These are phyloP conservation scores for Massariosphaeria phaeospora DNA, from an alignment of 495 filamentous ascomycete species.

Conservation along the genomic window DNA sequence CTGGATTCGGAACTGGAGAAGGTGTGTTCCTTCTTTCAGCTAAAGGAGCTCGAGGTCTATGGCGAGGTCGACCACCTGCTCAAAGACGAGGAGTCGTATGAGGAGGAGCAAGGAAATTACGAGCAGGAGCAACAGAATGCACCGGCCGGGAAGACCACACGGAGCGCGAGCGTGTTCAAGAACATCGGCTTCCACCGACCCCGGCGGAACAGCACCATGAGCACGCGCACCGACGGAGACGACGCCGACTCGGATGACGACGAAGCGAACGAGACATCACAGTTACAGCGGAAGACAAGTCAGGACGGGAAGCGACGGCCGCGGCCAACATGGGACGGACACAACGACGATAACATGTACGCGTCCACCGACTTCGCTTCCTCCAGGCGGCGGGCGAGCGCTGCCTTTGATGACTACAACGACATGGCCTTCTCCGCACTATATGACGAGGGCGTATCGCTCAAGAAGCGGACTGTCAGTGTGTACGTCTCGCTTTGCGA, in stretches of 20 bases:
- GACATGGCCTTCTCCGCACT: slow-evolving; percentile 65
- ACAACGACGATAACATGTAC: slow-evolving; percentile 31
- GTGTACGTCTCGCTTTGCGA: slow-evolving; percentile 93
- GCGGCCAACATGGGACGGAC: slow-evolving; percentile 28
- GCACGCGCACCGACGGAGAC: slow-evolving; percentile 39
- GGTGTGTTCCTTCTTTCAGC: slow-evolving; percentile 79
- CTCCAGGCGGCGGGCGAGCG: slow-evolving; percentile 51
- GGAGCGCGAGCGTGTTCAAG: slow-evolving; percentile 47
- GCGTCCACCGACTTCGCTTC: slow-evolving; percentile 54
- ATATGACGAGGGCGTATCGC: slow-evolving; percentile 73
- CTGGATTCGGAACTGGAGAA: slow-evolving; percentile 91
- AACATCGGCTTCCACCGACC: slow-evolving; percentile 41
- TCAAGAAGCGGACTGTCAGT: slow-evolving; percentile 85
- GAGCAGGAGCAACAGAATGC: slow-evolving; percentile 54
- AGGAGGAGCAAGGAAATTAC: slow-evolving; percentile 55
- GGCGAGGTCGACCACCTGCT: slow-evolving; percentile 72
- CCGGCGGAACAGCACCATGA: slow-evolving; percentile 49
- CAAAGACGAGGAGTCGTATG: slow-evolving; percentile 67
- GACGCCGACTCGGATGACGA: slow-evolving; percentile 60
- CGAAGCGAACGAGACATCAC: slow-evolving; percentile 58
- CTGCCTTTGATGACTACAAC: slow-evolving; percentile 64
- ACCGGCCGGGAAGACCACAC: slow-evolving; percentile 44
- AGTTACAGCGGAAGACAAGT: slow-evolving; percentile 46
- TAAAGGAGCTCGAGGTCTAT: slow-evolving; percentile 81
- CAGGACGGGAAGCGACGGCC: slow-evolving; percentile 32